These are phyloP conservation scores for Nicotiana obtusifolia DNA, from an alignment of 257 asterid species.

Conservation along the genomic window DNA sequence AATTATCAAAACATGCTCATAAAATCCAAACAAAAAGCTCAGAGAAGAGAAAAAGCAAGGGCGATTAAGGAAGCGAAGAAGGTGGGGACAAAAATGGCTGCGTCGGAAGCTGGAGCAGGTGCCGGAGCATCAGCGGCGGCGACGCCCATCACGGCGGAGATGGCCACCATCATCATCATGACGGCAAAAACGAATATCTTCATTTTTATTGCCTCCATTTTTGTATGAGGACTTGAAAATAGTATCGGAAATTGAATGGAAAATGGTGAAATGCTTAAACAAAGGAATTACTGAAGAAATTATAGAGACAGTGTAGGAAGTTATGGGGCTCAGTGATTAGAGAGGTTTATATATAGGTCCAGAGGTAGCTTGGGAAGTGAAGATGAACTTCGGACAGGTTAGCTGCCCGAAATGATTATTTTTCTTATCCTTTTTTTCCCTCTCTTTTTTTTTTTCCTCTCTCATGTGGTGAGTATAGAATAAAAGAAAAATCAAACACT, in stretches of 20 bases:
- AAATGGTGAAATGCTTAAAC: not conserved
- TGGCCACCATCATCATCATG: conserved; percentile 30
- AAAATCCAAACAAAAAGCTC: not conserved
- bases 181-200: conserved; percentile 35
- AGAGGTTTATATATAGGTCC: not conserved
- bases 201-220: conserved; percentile 42
- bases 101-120: conserved; percentile 49
- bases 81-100: conserved; percentile 41
- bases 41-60: conserved; percentile 32
- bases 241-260: not conserved
- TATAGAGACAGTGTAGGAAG: not conserved
- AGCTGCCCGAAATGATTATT: not conserved
- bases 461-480: no score
- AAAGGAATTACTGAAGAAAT: not conserved
- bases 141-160: conserved; percentile 40
- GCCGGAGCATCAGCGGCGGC: conserved; percentile 50
- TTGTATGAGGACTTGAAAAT: no score
- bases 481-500: no score
- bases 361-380: not conserved
- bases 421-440: not conserved
- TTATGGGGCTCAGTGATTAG: not conserved
- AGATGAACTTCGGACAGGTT: not conserved
- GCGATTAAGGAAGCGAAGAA: conserved; percentile 38
- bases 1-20: not conserved
- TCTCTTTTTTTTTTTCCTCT: no score